Evolutionary conservation across 306 rosid genomes (phyloP).

Genomic region (Corylus heterophylla): DNA sequence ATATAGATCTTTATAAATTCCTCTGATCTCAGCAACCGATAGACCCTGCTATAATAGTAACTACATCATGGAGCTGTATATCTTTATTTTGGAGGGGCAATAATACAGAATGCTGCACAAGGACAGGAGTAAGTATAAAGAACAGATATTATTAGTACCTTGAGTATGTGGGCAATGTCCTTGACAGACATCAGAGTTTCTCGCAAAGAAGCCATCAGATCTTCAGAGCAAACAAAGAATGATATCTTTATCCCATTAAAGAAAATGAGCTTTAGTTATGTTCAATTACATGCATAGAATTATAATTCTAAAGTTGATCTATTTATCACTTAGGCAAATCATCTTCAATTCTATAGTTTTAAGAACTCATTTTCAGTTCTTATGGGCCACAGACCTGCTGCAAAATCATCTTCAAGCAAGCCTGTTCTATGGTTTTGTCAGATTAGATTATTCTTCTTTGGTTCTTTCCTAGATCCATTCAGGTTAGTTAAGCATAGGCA

Average conservation of each 20-base stretch:
- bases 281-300: background rate
- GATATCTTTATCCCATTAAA: constrained; percentile 71
- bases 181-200: constrained; percentile 86
- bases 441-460: constrained; percentile 11
- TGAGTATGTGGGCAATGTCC: constrained; percentile 83
- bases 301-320: background rate
- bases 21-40: constrained; percentile 15
- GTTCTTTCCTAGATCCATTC: background rate
- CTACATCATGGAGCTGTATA: constrained; percentile 24
- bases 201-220: constrained; percentile 67
- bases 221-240: constrained; percentile 81
- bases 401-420: constrained; percentile 16
- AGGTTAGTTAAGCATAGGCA: constrained; percentile 6
- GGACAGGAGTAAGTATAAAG: constrained; percentile 7
- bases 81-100: constrained; percentile 10
- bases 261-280: constrained; percentile 33
- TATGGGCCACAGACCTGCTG: background rate
- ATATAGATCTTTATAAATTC: constrained; percentile 10
- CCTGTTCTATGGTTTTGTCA: background rate
- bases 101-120: constrained; percentile 19
- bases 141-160: constrained; percentile 45
- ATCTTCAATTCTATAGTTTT: background rate
- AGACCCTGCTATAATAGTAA: constrained; percentile 13
- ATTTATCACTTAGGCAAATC: background rate
- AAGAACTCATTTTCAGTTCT: background rate